phyloP scores from a whole-genome alignment of 1,139 yeast species.

The Yamadazyma buinensis region DNA sequence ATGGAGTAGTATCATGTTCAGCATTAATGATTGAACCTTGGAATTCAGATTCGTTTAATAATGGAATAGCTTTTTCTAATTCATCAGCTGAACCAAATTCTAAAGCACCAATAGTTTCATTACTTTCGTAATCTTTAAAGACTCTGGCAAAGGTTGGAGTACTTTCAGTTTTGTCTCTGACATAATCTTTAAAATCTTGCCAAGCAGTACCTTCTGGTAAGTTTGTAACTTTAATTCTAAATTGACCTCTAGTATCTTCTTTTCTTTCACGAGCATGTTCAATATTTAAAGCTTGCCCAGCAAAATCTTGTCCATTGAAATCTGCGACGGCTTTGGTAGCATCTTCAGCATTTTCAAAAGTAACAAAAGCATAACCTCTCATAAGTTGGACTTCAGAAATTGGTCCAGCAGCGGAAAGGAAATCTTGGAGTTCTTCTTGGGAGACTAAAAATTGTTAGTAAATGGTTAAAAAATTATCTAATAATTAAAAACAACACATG shows the following conservation, averaged over 20 bases:
- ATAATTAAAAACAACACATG: too few species aligned
- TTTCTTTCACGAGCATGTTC: conserved; percentile 65
- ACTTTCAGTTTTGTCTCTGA: conserved; percentile 62
- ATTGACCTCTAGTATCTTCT: conserved; percentile 64
- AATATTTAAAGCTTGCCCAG: conserved; percentile 62
- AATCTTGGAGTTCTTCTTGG: conserved; percentile 62
- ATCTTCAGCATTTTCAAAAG: conserved; percentile 61
- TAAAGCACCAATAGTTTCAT: conserved; percentile 71
- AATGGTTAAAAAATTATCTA: too few species aligned
- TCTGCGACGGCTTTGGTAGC: conserved; percentile 66
- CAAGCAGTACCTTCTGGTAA: conserved; percentile 76
- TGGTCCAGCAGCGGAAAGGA: conserved; percentile 62
- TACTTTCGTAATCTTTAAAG: conserved; percentile 52
- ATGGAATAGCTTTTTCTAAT: conserved; percentile 63
- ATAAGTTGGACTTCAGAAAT: conserved; percentile 63
- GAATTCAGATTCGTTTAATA: conserved; percentile 68
- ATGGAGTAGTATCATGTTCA: conserved; percentile 79
- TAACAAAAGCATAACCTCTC: conserved; percentile 76
- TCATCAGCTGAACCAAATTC: conserved; percentile 78
- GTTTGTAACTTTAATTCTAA: conserved; percentile 63
- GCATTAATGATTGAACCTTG: conserved; percentile 64
- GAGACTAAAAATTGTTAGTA: conserved; percentile 26
- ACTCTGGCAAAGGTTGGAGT: conserved; percentile 74
- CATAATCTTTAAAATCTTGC: conserved; percentile 83
- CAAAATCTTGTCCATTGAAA: conserved; percentile 52